Percentiles rank a stretch among this genome's conserved stretches.
phyloP scores from a whole-genome alignment of 2,329 filamentous ascomycete species.

The Botrytis tulipae region DNA sequence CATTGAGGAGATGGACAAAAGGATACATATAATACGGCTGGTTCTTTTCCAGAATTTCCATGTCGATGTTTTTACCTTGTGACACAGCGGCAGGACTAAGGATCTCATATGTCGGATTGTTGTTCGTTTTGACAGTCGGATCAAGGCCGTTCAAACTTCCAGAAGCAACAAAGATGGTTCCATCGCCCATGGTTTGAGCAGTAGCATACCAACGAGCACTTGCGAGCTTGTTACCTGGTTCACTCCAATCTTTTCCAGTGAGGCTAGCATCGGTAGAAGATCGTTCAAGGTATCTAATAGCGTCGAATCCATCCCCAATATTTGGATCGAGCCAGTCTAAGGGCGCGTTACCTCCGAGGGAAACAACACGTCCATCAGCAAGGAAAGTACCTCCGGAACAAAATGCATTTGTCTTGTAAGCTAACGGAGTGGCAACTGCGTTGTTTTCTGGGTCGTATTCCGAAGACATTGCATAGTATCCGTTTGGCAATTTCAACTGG shows the following conservation, averaged over 20 bases:
- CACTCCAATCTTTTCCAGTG: slow-evolving; percentile 52
- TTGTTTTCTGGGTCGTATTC: slow-evolving; percentile 56
- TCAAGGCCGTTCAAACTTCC: slow-evolving; percentile 59
- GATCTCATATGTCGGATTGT: slow-evolving; percentile 63
- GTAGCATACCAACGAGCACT: slow-evolving; percentile 60
- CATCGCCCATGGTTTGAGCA: slow-evolving; percentile 57
- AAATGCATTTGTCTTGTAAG: slow-evolving; percentile 59
- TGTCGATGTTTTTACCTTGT: slow-evolving; percentile 46
- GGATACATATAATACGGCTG: slow-evolving; percentile 66
- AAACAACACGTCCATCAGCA: slow-evolving; percentile 53
- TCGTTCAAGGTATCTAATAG: slow-evolving; percentile 53
- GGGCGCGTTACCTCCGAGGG: slow-evolving; percentile 57
- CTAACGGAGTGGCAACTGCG: slow-evolving; percentile 43
- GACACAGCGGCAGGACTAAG: slow-evolving; percentile 49
- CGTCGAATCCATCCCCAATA: slow-evolving; percentile 57
- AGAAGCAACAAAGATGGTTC: slow-evolving; percentile 57
- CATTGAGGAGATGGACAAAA: slow-evolving; percentile 56
- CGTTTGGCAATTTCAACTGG: slow-evolving; percentile 52
- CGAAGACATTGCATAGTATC: slow-evolving; percentile 57
- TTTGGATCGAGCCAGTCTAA: slow-evolving; percentile 55
- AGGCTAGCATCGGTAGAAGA: slow-evolving; percentile 46
- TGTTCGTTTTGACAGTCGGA: slow-evolving; percentile 53
- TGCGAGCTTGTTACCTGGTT: slow-evolving; percentile 54
- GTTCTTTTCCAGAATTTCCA: slow-evolving; percentile 55
- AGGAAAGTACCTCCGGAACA: slow-evolving; percentile 60